Percentiles rank a stretch among this genome's conserved stretches.
Evolutionary conservation across 1,284 basidiomycete genomes (phyloP).

Genomic region (Malassezia globosa): DNA sequence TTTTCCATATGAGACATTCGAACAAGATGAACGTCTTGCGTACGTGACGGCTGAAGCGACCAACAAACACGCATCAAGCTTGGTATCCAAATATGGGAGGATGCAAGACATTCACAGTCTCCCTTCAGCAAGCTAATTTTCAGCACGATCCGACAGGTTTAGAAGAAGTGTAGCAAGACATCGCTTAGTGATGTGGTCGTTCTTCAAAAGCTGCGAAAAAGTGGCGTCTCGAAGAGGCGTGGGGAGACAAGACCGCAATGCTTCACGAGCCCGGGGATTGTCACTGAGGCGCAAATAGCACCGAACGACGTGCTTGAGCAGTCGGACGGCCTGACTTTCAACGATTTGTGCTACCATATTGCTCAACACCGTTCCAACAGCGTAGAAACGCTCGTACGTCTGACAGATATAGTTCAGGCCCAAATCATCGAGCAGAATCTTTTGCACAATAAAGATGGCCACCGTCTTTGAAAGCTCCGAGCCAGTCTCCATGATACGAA

Average conservation of each 20-base stretch:
- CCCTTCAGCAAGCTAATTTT: too few species aligned
- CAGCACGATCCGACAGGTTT: conserved; percentile 59
- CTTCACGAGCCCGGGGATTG: conserved; percentile 91
- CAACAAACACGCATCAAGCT: too few species aligned
- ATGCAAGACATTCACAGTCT: too few species aligned
- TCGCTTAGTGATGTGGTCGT: conserved; percentile 51
- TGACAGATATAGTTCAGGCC: conserved; percentile 98
- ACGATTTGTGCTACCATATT: conserved; percentile 79
- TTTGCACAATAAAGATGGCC: conserved; percentile 99
- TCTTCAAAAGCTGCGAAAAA: conserved; percentile 69
- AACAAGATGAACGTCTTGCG: too few species aligned
- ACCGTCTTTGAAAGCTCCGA: conserved; percentile 99
- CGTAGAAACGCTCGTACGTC: conserved; percentile 98
- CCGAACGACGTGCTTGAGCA: conserved; percentile 94
- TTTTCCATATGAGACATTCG: too few species aligned
- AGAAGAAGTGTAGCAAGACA: conserved; percentile 88
- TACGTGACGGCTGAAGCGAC: too few species aligned
- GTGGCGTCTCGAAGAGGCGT: conserved; percentile 90
- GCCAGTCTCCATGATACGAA: conserved; percentile 99
- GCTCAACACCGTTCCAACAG: conserved; percentile 91
- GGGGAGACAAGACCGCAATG: conserved; percentile 87
- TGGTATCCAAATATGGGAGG: too few species aligned
- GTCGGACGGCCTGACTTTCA: conserved; percentile 88
- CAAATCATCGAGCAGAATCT: conserved; percentile 94
- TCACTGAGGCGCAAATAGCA: conserved; percentile 94